Base-by-base conservation (phyloP, 2,329 filamentous ascomycete species). In the Neonectria coccinea region DNA sequence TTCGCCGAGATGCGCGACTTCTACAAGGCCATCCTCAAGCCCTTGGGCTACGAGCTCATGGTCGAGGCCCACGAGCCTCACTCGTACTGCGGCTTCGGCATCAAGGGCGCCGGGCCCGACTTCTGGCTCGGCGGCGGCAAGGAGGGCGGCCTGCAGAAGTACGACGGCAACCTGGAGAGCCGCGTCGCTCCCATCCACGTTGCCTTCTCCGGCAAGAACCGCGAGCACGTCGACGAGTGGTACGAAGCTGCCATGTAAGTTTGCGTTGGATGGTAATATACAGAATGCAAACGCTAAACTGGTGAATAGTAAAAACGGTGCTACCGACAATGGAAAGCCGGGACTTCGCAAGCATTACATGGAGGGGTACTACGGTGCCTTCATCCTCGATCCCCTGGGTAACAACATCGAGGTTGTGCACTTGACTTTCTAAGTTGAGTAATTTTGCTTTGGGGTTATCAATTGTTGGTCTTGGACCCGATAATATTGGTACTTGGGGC, bases 391-490 rank as follows among this genome's bases (percentile, higher is more conserved):
- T 68, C 83, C 84, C 1, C 74, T 78, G 4, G 84, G 85, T 0
- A 86, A 86, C 68, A 87, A 87, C 67, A 79, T 86, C 48, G 85
- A 87, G 74, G 79, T 79, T 56, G 77, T 84, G 27, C 69, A 74
- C 47, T 16, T 74, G 52, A 58, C 65, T 39, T 62, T 42, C 20
- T 48, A 41, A 44, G 29, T 42, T 27, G 7, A 51, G 18, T 57
- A 16, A 16, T 41, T 55, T n/a, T 59, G n/a, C 18, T 55, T 55
- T 12, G 48, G 39, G 48, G 27, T 5, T 8, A n/a, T 50, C 16
- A n/a, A 29, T n/a, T 7, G 27, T 5, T 14, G 45, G 36, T 60
- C 31, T 47, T 47, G 20, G 27, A 51, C 22, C 47, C 55, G 52
- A 36, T 9, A 12, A 53, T 22, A 12, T 18, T n/a, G 18, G 48